Conservation (phyloP, 2,329 filamentous ascomycete genomes). For the Neonectria faginata region DNA sequence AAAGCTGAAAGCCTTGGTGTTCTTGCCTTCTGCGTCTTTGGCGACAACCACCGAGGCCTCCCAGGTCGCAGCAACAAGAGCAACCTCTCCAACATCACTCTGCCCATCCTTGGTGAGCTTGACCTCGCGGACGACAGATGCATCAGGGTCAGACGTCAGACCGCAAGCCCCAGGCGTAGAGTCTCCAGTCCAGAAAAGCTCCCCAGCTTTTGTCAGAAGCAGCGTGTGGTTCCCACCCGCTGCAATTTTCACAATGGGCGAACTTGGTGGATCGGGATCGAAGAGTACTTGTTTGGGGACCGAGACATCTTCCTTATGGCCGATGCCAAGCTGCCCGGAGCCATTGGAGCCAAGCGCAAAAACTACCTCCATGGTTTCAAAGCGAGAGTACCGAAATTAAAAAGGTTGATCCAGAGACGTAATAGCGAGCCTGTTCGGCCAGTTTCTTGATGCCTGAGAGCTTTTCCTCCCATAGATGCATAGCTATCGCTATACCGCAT, state of each 20-base stretch:
- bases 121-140: slow-evolving; percentile 55
- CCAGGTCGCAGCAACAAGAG: slow-evolving; percentile 79
- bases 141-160: slow-evolving; percentile 46
- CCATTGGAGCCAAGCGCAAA: slow-evolving; percentile 83
- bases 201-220: slow-evolving; percentile 69
- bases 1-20: slow-evolving; percentile 68
- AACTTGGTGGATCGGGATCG: slow-evolving; percentile 52
- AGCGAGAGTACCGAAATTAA: slow-evolving; percentile 15
- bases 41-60: slow-evolving; percentile 74
- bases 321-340: slow-evolving; percentile 79
- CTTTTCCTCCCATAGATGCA: slow-evolving; percentile 38
- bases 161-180: slow-evolving; percentile 67
- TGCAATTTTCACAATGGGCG: slow-evolving; percentile 55
- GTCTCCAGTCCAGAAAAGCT: slow-evolving; percentile 75
- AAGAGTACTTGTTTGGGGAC: slow-evolving; percentile 73
- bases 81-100: slow-evolving; percentile 45
- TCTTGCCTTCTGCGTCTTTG: slow-evolving; percentile 56
- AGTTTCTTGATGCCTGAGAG: slow-evolving; percentile 7
- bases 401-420: slow-evolving; percentile 3
- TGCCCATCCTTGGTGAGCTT: slow-evolving; percentile 50
- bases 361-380: slow-evolving; percentile 59
- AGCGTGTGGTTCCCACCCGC: slow-evolving; percentile 92
- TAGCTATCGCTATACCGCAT: slow-evolving; percentile 44
- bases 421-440: slow-evolving; percentile 13
- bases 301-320: slow-evolving; percentile 77